Percentiles rank a stretch among this genome's conserved stretches.
These are phyloP conservation scores for Acer yangbiense DNA, from an alignment of 345 rosid species.

Conservation along the genomic window DNA sequence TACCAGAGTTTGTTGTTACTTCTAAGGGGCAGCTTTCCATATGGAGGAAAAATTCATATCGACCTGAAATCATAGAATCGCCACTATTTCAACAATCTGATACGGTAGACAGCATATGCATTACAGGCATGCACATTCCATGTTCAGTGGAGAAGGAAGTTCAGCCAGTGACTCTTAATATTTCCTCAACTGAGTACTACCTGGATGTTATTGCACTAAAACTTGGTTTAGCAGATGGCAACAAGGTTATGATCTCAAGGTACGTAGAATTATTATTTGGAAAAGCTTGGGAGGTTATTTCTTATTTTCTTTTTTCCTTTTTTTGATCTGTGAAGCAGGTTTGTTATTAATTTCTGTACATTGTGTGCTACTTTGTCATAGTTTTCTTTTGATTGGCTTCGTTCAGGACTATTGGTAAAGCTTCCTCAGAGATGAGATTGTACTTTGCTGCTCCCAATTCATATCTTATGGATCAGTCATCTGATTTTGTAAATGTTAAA, in stretches of 20 bases:
- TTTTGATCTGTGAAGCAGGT: constrained; percentile 5
- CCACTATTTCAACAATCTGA: constrained; percentile 38
- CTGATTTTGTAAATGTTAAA: constrained; percentile 32
- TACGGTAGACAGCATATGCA: constrained; percentile 24
- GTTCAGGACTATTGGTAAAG: constrained; percentile 76
- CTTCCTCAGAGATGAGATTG: constrained; percentile 81
- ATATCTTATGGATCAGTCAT: constrained; percentile 35
- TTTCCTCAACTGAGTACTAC: constrained; percentile 57
- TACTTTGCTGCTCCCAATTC: constrained; percentile 60
- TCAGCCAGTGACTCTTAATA: constrained; percentile 43
- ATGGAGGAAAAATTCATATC: constrained; percentile 53
- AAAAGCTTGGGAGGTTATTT: not conserved
- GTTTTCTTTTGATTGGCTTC: constrained; percentile 28
- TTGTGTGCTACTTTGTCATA: constrained; percentile 18
- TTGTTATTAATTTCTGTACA: constrained; percentile 8
- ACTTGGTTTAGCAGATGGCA: constrained; percentile 64
- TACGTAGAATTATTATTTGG: constrained; percentile 28
- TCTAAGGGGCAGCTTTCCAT: constrained; percentile 52
- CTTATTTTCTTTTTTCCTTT: not conserved
- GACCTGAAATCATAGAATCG: constrained; percentile 48
- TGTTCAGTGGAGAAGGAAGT: constrained; percentile 44
- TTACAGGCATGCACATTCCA: constrained; percentile 57
- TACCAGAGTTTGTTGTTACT: constrained; percentile 45
- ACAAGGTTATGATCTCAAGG: constrained; percentile 76
- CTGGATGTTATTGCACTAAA: constrained; percentile 70